Base-by-base conservation (phyloP, 2,329 filamentous ascomycete genomes). In the Biscogniauxia marginata region DNA sequence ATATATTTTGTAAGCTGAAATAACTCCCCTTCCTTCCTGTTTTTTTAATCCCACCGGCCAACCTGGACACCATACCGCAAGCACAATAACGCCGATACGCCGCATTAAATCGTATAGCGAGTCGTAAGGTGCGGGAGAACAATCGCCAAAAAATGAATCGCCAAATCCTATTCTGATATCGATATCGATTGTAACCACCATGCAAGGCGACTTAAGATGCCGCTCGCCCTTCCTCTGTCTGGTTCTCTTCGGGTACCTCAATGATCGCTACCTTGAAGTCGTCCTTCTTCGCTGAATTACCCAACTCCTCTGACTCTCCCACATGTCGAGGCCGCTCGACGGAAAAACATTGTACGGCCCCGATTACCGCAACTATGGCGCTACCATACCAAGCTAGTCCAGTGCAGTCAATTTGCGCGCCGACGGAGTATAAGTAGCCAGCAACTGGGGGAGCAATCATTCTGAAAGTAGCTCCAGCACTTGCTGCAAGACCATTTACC, bases 391-490 rank as follows among this genome's bases (percentile, higher is more conserved):
- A 89, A 7, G 84, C 83, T 34, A 87, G 66, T 0, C 80, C 83
- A 1, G 84, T 84, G 67, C 81, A 86, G 64, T 84, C 78, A 47
- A 83, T 75, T 61, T 75, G 79, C 62, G 79, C 81, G 20, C 85
- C 84, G n/a, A 83, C 67, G 0, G 82, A 79, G 70, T 88, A 89
- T 3, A 88, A 71, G 59, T 81, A 86, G 2, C 86, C 86, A 2
- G 84, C 82, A 16, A 88, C 69, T 0, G 86, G 86, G 5, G 86
- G 86, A 0, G 86, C 85, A 9, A 88, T 73, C 71, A 89, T 90
- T 54, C 87, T 79, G 64, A 84, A 89, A 6, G 83, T 84, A 6
- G 85, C 85, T 22, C 84, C 84, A 2, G 84, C 85, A 55, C 84
- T 86, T 50, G 86, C 85, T 20, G 85, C 84, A 46, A 88, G 71